These are phyloP conservation scores for Scedosporium aurantiacum DNA, from an alignment of 2,329 filamentous ascomycete species.

Conservation along the genomic window DNA sequence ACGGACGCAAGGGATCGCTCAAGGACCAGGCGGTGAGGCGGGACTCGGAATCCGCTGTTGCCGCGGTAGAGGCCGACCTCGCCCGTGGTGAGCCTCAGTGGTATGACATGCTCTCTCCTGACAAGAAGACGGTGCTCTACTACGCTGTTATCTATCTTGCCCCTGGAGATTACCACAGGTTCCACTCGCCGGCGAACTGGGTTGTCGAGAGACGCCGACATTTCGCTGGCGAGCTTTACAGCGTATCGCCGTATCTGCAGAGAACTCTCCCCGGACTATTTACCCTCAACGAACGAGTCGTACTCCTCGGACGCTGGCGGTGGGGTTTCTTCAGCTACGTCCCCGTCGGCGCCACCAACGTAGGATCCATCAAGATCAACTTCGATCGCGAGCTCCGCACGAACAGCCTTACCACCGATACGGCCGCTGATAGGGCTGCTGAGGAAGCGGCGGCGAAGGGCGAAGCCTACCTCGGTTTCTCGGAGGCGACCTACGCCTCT, in stretches of 20 bases:
- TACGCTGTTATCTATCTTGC: conserved; percentile 94
- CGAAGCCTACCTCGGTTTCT: conserved; percentile 79
- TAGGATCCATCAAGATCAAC: conserved; percentile 92
- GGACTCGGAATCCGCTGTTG: conserved; percentile 57
- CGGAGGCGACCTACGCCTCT: conserved; percentile 76
- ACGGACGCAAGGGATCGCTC: conserved; percentile 36
- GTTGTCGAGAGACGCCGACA: conserved; percentile 91
- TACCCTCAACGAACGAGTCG: conserved; percentile 91
- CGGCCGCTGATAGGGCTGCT: conserved; percentile 75
- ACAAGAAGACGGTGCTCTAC: conserved; percentile 64
- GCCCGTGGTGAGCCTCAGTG: conserved; percentile 60
- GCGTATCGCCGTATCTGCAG: conserved; percentile 89
- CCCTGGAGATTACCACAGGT: conserved; percentile 95
- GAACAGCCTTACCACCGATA: conserved; percentile 87
- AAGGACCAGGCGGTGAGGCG: conserved; percentile 64
- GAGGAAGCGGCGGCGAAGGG: conserved; percentile 65
- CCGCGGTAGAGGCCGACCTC: conserved; percentile 74
- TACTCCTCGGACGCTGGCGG: conserved; percentile 85
- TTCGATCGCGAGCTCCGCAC: conserved; percentile 91
- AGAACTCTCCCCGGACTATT: conserved; percentile 87
- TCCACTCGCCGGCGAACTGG: conserved; percentile 93
- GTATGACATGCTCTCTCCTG: conserved; percentile 54
- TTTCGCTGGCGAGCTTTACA: conserved; percentile 93
- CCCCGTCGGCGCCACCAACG: conserved; percentile 92
- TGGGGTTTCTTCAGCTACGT: conserved; percentile 97